Conservation (phyloP, 768 basidiomycete genomes). For the Trametopsis cervina region DNA sequence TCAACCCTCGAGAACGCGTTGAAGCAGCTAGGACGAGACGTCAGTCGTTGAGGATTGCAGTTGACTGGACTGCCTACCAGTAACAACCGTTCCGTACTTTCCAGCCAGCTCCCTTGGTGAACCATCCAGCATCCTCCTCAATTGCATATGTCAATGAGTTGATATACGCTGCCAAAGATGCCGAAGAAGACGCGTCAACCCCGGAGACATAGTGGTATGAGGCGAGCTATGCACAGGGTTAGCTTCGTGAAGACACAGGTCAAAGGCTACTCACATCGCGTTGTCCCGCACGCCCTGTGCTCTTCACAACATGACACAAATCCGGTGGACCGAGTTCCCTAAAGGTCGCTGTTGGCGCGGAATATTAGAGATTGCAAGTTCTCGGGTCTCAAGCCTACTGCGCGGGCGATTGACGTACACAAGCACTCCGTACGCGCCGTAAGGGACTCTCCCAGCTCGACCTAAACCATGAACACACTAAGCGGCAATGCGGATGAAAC, state of each 20-base stretch:
- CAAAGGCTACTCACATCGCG: constrained; percentile 64
- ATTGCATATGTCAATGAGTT: constrained; percentile 96
- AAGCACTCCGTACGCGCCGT: constrained; percentile 88
- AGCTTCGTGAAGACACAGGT: constrained; percentile 5
- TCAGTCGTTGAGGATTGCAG: neutral
- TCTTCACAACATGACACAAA: constrained; percentile 92
- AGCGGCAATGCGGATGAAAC: neutral
- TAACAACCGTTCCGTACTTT: constrained; percentile 92
- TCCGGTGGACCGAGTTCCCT: constrained; percentile 97
- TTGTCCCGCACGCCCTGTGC: constrained; percentile 71
- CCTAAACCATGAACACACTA: constrained; percentile 32
- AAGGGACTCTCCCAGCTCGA: constrained; percentile 85
- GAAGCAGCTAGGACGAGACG: constrained; percentile 60
- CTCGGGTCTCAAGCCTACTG: neutral
- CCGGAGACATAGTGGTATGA: constrained; percentile 98
- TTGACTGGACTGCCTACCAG: constrained; percentile 47
- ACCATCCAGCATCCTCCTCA: constrained; percentile 90
- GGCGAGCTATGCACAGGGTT: constrained; percentile 52
- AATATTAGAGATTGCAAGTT: constrained; percentile 15
- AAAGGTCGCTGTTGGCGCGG: constrained; percentile 65
- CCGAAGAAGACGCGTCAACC: constrained; percentile 97
- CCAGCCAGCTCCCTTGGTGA: constrained; percentile 77
- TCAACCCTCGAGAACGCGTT: constrained; percentile 98
- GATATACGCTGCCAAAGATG: constrained; percentile 95
- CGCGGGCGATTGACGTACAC: constrained; percentile 44